A percentile compares a stretch with the other conserved stretches of the same genome.
phyloP scores from a whole-genome alignment of 2,329 filamentous ascomycete species.

The Aspergillus hortae region DNA sequence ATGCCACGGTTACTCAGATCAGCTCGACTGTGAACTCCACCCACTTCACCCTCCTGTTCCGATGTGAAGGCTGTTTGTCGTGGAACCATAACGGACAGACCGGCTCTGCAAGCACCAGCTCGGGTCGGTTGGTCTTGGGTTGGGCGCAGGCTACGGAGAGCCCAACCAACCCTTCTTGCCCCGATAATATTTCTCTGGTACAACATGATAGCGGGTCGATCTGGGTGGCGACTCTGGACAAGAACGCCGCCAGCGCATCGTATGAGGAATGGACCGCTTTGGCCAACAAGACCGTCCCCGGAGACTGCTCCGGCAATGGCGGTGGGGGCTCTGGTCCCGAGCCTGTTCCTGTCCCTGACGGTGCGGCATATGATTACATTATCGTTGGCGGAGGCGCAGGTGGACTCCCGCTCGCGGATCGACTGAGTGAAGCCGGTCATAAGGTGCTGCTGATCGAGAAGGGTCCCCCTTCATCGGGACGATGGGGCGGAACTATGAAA shows the following conservation, averaged over 20 bases:
- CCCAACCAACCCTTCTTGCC: slow-evolving; percentile 41
- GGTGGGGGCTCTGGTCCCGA: slow-evolving; percentile 1
- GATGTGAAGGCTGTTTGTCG: slow-evolving; percentile 56
- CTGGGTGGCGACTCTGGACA: slow-evolving; percentile 49
- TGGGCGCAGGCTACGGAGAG: slow-evolving; percentile 51
- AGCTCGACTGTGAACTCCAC: slow-evolving; percentile 56
- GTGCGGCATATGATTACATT: slow-evolving; percentile 38
- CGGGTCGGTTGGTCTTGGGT: slow-evolving; percentile 49
- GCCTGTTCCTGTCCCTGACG: slow-evolving; percentile 10
- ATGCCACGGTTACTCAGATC: slow-evolving; percentile 60
- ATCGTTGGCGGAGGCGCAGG: slow-evolving; percentile 46
- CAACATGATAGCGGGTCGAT: slow-evolving; percentile 54
- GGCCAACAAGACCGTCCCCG: slow-evolving; percentile 22
- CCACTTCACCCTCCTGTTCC: slow-evolving; percentile 62
- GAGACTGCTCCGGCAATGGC: slow-evolving; percentile 8
- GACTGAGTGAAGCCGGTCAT: slow-evolving; percentile 61
- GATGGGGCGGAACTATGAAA: slow-evolving; percentile 59
- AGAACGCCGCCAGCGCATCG: slow-evolving; percentile 40
- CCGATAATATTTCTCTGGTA: slow-evolving; percentile 47
- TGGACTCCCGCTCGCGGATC: slow-evolving; percentile 56
- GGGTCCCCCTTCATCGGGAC: slow-evolving; percentile 59
- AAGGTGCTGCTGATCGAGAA: slow-evolving; percentile 63
- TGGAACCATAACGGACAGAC: slow-evolving; percentile 51
- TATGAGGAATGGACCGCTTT: slow-evolving; percentile 30
- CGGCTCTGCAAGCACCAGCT: slow-evolving; percentile 45